phyloP scores from a whole-genome alignment of 441 rosid species.

The Populus tomentosa region DNA sequence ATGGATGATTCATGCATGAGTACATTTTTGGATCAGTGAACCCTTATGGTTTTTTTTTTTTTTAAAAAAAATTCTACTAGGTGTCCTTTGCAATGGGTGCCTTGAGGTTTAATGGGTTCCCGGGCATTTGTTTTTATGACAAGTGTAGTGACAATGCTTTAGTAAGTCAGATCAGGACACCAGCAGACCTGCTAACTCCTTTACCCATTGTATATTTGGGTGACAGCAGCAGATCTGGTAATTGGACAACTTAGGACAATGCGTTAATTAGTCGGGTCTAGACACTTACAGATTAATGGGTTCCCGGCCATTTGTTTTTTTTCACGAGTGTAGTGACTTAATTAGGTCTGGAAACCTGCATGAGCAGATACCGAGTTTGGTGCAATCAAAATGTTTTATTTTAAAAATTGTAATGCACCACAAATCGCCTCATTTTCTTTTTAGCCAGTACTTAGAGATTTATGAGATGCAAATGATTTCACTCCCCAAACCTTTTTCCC shows the following conservation, averaged over 20 bases:
- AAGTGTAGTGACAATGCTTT: too few species aligned
- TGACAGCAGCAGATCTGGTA: too few species aligned
- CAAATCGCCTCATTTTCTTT: background rate
- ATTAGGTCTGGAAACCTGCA: background rate
- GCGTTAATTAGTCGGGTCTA: too few species aligned
- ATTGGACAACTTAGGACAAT: too few species aligned
- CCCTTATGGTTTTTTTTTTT: background rate
- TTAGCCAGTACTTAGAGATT: background rate
- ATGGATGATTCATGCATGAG: background rate
- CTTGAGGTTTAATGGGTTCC: background rate
- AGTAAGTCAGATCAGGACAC: too few species aligned
- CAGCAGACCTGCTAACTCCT: background rate
- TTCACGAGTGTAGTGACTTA: too few species aligned
- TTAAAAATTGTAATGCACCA: background rate
- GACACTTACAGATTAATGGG: too few species aligned
- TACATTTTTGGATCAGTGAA: background rate
- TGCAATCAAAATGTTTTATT: background rate
- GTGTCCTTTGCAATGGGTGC: background rate
- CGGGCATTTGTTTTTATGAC: too few species aligned
- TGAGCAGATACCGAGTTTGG: background rate
- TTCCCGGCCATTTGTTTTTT: too few species aligned
- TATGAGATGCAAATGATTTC: background rate
- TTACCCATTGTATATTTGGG: too few species aligned
- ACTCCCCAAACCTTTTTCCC: background rate
- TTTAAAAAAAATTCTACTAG: background rate